Percentiles rank a stretch among this genome's conserved stretches.
Conservation (phyloP, 345 rosid species). For the Populus pruinosa region DNA sequence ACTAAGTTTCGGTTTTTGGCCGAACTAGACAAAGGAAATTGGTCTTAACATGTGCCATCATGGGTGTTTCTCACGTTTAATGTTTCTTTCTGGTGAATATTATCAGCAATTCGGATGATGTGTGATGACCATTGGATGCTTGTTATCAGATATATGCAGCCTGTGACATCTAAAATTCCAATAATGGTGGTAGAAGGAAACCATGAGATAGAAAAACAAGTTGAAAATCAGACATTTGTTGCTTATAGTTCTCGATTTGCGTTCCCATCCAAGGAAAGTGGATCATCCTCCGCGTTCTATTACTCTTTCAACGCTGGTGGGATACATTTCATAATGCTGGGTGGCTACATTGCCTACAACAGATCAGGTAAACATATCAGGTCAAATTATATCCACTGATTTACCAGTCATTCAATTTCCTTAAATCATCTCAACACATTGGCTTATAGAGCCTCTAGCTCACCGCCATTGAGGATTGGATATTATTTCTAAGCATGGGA, state of each 20-base stretch:
- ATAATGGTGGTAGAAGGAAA: constrained; percentile 86
- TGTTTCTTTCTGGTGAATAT: background rate
- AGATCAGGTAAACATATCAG: constrained; percentile 43
- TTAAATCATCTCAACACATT: background rate
- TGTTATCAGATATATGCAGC: constrained; percentile 73
- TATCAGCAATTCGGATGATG: background rate
- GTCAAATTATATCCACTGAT: background rate
- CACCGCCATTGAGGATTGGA: background rate
- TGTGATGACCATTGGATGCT: background rate
- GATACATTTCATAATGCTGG: constrained; percentile 82
- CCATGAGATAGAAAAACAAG: constrained; percentile 78
- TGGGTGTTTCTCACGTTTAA: background rate
- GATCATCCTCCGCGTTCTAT: constrained; percentile 65
- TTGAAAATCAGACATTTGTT: constrained; percentile 55
- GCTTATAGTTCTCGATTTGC: constrained; percentile 86
- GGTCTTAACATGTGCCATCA: too few relatives aligned
- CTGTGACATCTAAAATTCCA: constrained; percentile 63
- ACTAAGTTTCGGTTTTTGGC: too few relatives aligned
- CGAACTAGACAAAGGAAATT: too few relatives aligned
- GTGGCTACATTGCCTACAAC: constrained; percentile 61
- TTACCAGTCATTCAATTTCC: background rate
- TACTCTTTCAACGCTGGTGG: constrained; percentile 94
- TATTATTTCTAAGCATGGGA: too few relatives aligned
- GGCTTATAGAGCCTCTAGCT: background rate
- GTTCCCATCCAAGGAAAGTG: constrained; percentile 71